These are phyloP conservation scores for Nidularia pulvinata DNA, from an alignment of 768 basidiomycete genomes.

Conservation along the genomic window DNA sequence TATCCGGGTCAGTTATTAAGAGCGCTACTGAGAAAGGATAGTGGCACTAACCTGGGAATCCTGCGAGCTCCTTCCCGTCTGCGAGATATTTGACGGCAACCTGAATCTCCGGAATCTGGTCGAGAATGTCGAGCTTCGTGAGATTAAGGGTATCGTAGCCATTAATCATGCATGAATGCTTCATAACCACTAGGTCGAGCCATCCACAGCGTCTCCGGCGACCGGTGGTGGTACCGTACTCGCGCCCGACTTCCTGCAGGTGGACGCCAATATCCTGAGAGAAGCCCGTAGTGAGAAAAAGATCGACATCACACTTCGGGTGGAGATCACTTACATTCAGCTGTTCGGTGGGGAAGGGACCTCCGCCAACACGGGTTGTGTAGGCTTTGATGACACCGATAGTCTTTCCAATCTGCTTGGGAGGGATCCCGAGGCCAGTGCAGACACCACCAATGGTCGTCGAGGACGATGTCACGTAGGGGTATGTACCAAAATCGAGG, in stretches of 20 bases:
- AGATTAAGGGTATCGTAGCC: slow-evolving; percentile 94
- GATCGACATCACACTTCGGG: background rate
- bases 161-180: slow-evolving; percentile 91
- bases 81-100: slow-evolving; percentile 80
- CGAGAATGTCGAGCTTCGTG: slow-evolving; percentile 95
- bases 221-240: slow-evolving; percentile 93
- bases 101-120: slow-evolving; percentile 84
- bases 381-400: slow-evolving; percentile 98
- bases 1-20: background rate
- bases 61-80: slow-evolving; percentile 73
- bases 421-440: slow-evolving; percentile 97
- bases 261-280: slow-evolving; percentile 77
- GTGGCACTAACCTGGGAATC: slow-evolving; percentile 79
- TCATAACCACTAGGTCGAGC: slow-evolving; percentile 96
- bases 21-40: background rate
- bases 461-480: slow-evolving; percentile 94
- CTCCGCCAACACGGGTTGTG: slow-evolving; percentile 97
- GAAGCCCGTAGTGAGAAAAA: background rate
- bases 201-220: slow-evolving; percentile 93
- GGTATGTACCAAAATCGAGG: slow-evolving; percentile 97
- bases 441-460: slow-evolving; percentile 95
- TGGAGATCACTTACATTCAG: slow-evolving; percentile 61
- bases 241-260: slow-evolving; percentile 91
- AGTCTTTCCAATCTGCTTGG: slow-evolving; percentile 79
- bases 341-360: slow-evolving; percentile 97